phyloP scores from a whole-genome alignment of 2,329 filamentous ascomycete genomes.

The Venturiaceae sp. region DNA sequence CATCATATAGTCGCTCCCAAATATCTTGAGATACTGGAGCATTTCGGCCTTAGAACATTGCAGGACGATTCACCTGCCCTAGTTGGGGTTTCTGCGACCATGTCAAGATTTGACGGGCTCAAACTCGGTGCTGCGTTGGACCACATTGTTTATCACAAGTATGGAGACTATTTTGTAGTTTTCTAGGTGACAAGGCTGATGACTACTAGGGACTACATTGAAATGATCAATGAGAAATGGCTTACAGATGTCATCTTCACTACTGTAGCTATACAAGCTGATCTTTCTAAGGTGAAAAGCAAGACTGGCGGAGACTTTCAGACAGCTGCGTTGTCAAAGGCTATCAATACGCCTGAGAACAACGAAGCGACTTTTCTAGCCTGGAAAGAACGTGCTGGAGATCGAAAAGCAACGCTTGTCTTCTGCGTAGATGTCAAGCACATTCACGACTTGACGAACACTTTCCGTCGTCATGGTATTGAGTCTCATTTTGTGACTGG shows the following conservation, averaged over 20 bases:
- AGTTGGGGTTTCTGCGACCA: slow-evolving; percentile 81
- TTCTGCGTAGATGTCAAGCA: slow-evolving; percentile 92
- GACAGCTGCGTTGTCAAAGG: slow-evolving; percentile 63
- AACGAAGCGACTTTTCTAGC: slow-evolving; percentile 80
- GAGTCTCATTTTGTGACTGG: slow-evolving; percentile 84
- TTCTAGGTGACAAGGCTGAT: neutral
- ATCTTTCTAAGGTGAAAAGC: slow-evolving; percentile 62
- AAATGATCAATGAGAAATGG: slow-evolving; percentile 86
- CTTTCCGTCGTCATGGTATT: slow-evolving; percentile 67
- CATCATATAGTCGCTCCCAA: slow-evolving; percentile 86
- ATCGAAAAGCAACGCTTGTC: slow-evolving; percentile 74
- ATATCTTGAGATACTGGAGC: slow-evolving; percentile 65
- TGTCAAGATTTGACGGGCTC: slow-evolving; percentile 74
- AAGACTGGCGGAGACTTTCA: slow-evolving; percentile 70
- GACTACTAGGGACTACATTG: slow-evolving; percentile 50
- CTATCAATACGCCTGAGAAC: slow-evolving; percentile 69
- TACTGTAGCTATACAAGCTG: slow-evolving; percentile 73
- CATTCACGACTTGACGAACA: slow-evolving; percentile 61
- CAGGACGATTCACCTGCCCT: slow-evolving; percentile 49
- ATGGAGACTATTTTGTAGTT: slow-evolving; percentile 8
- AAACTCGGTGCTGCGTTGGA: slow-evolving; percentile 78
- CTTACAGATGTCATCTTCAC: slow-evolving; percentile 89
- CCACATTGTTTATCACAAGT: slow-evolving; percentile 89
- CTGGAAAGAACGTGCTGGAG: slow-evolving; percentile 69
- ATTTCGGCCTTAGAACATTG: slow-evolving; percentile 58